A percentile compares a stretch with the other conserved stretches of the same genome.
Conservation (phyloP, 495 filamentous ascomycete species). For the Penicillium alfredii region DNA sequence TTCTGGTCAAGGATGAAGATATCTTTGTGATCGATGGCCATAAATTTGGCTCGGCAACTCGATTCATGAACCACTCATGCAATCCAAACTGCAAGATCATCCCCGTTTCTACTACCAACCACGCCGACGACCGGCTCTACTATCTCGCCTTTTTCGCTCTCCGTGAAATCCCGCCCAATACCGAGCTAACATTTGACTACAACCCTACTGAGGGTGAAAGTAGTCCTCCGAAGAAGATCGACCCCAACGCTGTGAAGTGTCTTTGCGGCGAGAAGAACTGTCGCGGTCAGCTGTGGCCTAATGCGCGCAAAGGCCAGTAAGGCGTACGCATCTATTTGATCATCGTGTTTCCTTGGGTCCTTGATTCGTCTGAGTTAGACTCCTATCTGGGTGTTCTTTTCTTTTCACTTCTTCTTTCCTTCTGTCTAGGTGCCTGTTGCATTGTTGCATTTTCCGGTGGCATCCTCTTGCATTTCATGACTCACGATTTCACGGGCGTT, state of each 20-base stretch:
- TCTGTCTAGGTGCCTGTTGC: too few relatives aligned
- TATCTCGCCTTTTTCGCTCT: conserved; percentile 83
- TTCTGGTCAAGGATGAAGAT: conserved; percentile 49
- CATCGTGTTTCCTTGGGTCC: background rate
- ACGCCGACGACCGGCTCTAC: conserved; percentile 68
- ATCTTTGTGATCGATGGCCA: conserved; percentile 55
- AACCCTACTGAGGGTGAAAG: conserved; percentile 52
- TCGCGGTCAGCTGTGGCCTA: conserved; percentile 60
- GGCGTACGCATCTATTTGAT: background rate
- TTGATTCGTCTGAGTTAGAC: too few relatives aligned
- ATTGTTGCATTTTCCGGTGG: too few relatives aligned
- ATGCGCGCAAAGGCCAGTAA: conserved; percentile 28
- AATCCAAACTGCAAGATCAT: conserved; percentile 75
- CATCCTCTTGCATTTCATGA: too few relatives aligned
- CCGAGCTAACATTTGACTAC: conserved; percentile 88
- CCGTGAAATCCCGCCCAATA: conserved; percentile 57
- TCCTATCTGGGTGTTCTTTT: too few relatives aligned
- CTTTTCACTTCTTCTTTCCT: too few relatives aligned
- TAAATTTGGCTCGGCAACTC: conserved; percentile 49
- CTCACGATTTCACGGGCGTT: too few relatives aligned
- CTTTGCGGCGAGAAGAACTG: conserved; percentile 63
- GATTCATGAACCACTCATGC: conserved; percentile 66
- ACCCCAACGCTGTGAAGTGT: conserved; percentile 54
- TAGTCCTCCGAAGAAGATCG: conserved; percentile 42
- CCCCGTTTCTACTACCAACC: conserved; percentile 66